These are phyloP conservation scores for Casuarina equisetifolia DNA, from an alignment of 306 rosid genomes.

Conservation along the genomic window DNA sequence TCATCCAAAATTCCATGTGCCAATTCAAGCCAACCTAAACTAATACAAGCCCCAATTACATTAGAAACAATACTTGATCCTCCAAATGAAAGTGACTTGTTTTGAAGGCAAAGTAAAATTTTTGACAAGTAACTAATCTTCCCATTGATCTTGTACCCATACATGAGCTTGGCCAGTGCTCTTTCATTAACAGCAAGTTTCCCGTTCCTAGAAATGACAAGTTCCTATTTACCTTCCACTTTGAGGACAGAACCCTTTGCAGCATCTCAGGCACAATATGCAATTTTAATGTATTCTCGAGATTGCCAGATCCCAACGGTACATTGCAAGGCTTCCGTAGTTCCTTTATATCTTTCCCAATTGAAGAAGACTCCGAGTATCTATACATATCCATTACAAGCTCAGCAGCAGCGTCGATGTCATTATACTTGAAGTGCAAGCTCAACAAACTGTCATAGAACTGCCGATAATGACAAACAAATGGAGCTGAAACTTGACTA, in stretches of 20 bases:
- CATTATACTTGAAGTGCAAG: slow-evolving; percentile 78
- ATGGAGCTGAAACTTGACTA: slow-evolving; percentile 48
- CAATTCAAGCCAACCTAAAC: slow-evolving; percentile 79
- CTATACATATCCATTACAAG: slow-evolving; percentile 64
- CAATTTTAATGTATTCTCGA: slow-evolving; percentile 56
- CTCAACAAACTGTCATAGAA: slow-evolving; percentile 82
- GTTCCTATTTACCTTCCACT: slow-evolving; percentile 57
- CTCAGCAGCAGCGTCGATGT: slow-evolving; percentile 59
- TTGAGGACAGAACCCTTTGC: slow-evolving; percentile 67
- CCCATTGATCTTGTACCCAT: slow-evolving; percentile 48
- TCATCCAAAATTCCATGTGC: slow-evolving; percentile 93
- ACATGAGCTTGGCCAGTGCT: slow-evolving; percentile 62
- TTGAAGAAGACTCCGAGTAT: slow-evolving; percentile 28
- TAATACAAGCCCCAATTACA: slow-evolving; percentile 66
- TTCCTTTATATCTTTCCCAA: slow-evolving; percentile 32
- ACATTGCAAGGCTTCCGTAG: slow-evolving; percentile 45
- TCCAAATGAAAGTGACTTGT: slow-evolving; percentile 39
- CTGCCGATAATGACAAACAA: slow-evolving; percentile 50
- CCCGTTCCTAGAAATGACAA: slow-evolving; percentile 49
- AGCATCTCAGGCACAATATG: slow-evolving; percentile 60
- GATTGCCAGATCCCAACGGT: slow-evolving; percentile 67
- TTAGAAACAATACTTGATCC: slow-evolving; percentile 53
- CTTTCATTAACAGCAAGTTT: slow-evolving; percentile 64
- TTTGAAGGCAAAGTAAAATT: slow-evolving; percentile 53
- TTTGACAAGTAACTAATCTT: slow-evolving; percentile 60